Percentiles rank a stretch among this genome's conserved stretches.
These are phyloP conservation scores for Dothidotthia symphoricarpi DNA, from an alignment of 2,329 filamentous ascomycete genomes.

Conservation along the genomic window DNA sequence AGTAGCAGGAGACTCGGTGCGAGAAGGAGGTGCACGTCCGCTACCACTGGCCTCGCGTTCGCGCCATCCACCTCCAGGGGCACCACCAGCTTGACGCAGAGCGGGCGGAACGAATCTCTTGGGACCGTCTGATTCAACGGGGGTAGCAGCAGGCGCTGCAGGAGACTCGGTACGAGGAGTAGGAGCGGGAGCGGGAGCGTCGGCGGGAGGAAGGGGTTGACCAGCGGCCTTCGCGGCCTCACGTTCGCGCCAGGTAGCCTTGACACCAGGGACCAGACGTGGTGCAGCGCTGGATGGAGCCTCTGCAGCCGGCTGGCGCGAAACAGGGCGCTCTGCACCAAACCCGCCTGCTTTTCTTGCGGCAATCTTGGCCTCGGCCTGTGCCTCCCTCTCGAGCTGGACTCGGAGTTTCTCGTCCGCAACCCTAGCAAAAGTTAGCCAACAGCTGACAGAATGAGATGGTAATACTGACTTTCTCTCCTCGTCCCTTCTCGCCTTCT, in stretches of 20 bases:
- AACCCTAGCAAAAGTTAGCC: slow-evolving; percentile 51
- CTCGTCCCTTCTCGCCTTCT: slow-evolving; percentile 60
- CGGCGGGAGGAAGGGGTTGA: slow-evolving; percentile 31
- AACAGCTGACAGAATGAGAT: slow-evolving; percentile 7
- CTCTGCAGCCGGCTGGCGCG: slow-evolving; percentile 37
- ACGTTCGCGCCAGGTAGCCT: slow-evolving; percentile 72
- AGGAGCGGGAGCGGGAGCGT: slow-evolving; percentile 35
- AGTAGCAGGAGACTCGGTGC: slow-evolving; percentile 37
- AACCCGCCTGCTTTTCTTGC: slow-evolving; percentile 56
- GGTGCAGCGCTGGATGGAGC: slow-evolving; percentile 54
- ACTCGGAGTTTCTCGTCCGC: slow-evolving; percentile 61
- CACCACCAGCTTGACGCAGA: slow-evolving; percentile 39
- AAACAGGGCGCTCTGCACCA: slow-evolving; percentile 35
- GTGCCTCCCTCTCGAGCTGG: slow-evolving; percentile 82
- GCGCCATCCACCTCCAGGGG: slow-evolving; percentile 38
- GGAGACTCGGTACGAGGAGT: slow-evolving; percentile 4
- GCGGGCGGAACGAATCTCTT: slow-evolving; percentile 50
- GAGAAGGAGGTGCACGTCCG: slow-evolving; percentile 28
- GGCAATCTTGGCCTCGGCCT: slow-evolving; percentile 74
- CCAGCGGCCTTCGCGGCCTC: slow-evolving; percentile 53
- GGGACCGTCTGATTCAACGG: slow-evolving; percentile 31
- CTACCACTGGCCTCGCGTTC: slow-evolving; percentile 36
- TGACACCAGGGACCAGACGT: slow-evolving; percentile 59
- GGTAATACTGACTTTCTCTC: slow-evolving; percentile 54
- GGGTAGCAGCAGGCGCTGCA: slow-evolving; percentile 33